Percentiles rank a stretch among this genome's conserved stretches.
These are phyloP conservation scores for Blepharisma stoltei DNA, from an alignment of 73 alveolate genomes.

Conservation along the genomic window DNA sequence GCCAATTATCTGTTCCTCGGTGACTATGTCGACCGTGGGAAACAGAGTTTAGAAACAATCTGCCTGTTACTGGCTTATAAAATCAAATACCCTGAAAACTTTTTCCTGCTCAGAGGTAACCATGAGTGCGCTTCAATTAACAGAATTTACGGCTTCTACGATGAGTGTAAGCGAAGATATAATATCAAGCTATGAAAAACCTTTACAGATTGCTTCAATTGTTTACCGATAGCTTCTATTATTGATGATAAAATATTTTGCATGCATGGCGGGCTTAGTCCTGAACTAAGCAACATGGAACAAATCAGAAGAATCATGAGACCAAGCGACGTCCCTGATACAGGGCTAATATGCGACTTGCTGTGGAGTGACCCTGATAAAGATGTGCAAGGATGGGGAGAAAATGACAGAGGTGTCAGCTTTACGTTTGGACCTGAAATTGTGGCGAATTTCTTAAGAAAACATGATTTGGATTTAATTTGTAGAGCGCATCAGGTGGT, in stretches of 20 bases:
- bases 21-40: conserved; percentile 65
- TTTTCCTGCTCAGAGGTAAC: conserved; percentile 88
- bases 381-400: conserved; percentile 89
- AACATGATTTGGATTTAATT: conserved; percentile 88
- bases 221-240: conserved; percentile 94
- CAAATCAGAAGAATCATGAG: conserved; percentile 83
- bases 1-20: conserved; percentile 65
- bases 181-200: conserved; percentile 92
- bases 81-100: conserved; percentile 68
- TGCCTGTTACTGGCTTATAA: conserved; percentile 56
- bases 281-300: conserved; percentile 83
- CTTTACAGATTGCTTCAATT: conserved; percentile 91
- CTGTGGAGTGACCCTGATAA: conserved; percentile 96
- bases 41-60: conserved; percentile 71
- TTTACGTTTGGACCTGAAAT: conserved; percentile 83
- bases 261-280: conserved; percentile 95
- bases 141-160: conserved; percentile 94
- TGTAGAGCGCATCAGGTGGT: conserved; percentile 97
- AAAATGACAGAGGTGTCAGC: conserved; percentile 93
- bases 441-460: conserved; percentile 74
- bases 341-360: too few species aligned
- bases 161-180: conserved; percentile 92
- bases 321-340: conserved; percentile 69
- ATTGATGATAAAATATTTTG: conserved; percentile 92
- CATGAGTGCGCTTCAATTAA: conserved; percentile 97